phyloP scores from a whole-genome alignment of 2,329 filamentous ascomycete genomes.

The Aspergillus vadensis region DNA sequence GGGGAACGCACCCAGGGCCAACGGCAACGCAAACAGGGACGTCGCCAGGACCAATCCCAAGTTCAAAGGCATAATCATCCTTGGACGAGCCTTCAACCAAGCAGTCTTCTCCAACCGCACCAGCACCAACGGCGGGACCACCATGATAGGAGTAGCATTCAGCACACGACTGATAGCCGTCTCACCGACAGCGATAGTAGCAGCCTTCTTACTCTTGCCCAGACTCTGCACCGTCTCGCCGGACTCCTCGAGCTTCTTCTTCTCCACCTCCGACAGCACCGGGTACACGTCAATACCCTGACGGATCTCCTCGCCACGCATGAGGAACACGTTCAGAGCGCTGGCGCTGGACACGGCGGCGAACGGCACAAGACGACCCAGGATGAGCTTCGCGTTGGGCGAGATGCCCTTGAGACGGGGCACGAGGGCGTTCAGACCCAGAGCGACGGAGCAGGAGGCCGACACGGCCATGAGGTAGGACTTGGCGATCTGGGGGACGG shows the following conservation, averaged over 20 bases:
- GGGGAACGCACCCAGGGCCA: constrained; percentile 89
- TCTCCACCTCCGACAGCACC: constrained; percentile 71
- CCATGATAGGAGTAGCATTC: constrained; percentile 97
- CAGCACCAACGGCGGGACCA: constrained; percentile 82
- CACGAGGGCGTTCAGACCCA: constrained; percentile 87
- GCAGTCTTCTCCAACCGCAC: constrained; percentile 79
- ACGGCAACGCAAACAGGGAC: constrained; percentile 81
- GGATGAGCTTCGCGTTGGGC: constrained; percentile 72
- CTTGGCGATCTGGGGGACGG: constrained; percentile 75
- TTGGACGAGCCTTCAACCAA: constrained; percentile 77
- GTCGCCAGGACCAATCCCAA: constrained; percentile 83
- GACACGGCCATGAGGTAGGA: constrained; percentile 91
- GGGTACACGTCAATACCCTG: constrained; percentile 91
- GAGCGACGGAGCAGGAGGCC: constrained; percentile 88
- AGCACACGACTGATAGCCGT: constrained; percentile 89
- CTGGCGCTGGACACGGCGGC: constrained; percentile 91
- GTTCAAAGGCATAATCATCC: constrained; percentile 79
- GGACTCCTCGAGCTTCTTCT: constrained; percentile 62
- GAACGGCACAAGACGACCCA: constrained; percentile 90
- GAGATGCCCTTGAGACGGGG: constrained; percentile 77
- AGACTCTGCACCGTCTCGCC: constrained; percentile 69
- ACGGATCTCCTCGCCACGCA: constrained; percentile 95
- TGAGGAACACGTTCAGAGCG: constrained; percentile 92
- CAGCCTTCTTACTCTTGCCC: constrained; percentile 85
- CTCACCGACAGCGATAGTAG: constrained; percentile 85